Conservation (phyloP, 352 stramenopile genomes). For the Phytophthora foliorum region DNA sequence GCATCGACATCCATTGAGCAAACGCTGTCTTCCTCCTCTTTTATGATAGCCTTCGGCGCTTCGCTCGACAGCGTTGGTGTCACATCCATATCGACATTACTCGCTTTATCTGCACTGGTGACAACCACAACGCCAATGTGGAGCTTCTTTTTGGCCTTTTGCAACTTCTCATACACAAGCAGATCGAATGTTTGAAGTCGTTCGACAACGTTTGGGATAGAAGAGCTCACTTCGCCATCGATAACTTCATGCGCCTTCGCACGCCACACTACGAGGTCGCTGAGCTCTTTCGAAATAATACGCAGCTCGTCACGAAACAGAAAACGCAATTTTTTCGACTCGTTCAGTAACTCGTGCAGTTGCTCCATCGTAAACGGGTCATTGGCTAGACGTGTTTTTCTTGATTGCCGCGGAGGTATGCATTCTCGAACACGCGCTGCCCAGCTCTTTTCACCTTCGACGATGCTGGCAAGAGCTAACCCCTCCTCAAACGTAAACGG, state of each 20-base stretch:
- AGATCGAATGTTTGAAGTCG: constrained; percentile 73
- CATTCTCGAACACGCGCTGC: constrained; percentile 74
- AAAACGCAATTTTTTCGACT: constrained; percentile 72
- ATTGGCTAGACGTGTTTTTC: constrained; percentile 81
- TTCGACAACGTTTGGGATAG: constrained; percentile 51
- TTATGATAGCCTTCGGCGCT: constrained; percentile 11
- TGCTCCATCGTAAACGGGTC: constrained; percentile 69
- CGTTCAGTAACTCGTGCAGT: constrained; percentile 59
- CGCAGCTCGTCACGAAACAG: constrained; percentile 80
- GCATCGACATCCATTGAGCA: constrained; percentile 42
- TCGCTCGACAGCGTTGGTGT: constrained; percentile 6
- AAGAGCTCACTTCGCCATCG: constrained; percentile 42
- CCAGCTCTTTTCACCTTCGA: constrained; percentile 75
- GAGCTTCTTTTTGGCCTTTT: constrained; percentile 62
- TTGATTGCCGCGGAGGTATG: constrained; percentile 79
- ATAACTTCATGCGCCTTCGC: constrained; percentile 66
- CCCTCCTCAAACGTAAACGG: constrained; percentile 84
- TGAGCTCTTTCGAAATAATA: constrained; percentile 81
- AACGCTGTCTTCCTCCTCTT: constrained; percentile 22
- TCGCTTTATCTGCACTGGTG: constrained; percentile 2
- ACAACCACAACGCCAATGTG: constrained; percentile 32
- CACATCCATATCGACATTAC: constrained; percentile 17
- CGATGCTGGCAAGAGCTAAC: constrained; percentile 57
- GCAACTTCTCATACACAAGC: constrained; percentile 64
- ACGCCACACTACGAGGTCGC: constrained; percentile 74